These are phyloP conservation scores for Aquilaria agallochum DNA, from an alignment of 441 rosid species.

Conservation along the genomic window DNA sequence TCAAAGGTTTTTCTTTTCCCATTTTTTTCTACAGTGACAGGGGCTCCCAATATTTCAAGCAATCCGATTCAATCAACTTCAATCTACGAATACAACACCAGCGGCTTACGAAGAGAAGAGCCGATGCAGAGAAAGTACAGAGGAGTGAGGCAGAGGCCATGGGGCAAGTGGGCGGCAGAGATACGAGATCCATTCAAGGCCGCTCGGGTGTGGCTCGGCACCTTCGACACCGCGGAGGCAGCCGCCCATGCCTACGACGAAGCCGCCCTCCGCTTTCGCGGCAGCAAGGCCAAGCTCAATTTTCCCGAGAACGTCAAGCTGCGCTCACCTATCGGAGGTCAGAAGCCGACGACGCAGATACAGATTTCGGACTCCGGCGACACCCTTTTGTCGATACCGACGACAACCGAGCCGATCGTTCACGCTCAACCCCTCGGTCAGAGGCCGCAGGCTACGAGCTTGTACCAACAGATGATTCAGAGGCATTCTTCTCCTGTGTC, in stretches of 20 bases:
- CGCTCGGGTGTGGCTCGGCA: conserved; percentile 90
- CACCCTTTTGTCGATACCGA: conserved; percentile 33
- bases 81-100: conserved; percentile 38
- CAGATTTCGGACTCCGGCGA: conserved; percentile 27
- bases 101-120: conserved; percentile 24
- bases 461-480: conserved; percentile 28
- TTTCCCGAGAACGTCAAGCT: conserved; percentile 89
- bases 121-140: conserved; percentile 61
- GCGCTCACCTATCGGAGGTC: conserved; percentile 17
- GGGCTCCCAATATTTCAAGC: neutral
- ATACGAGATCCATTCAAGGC: conserved; percentile 87
- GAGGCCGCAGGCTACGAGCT: conserved; percentile 22
- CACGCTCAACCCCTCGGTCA: conserved; percentile 19
- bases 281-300: conserved; percentile 92
- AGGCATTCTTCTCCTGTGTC: conserved; percentile 19
- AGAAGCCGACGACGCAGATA: conserved; percentile 22
- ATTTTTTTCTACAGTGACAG: neutral
- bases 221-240: conserved; percentile 83
- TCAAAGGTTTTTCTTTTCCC: neutral
- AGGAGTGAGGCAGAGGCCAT: conserved; percentile 92
- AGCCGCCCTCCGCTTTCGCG: conserved; percentile 81
- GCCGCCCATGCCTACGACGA: conserved; percentile 89
- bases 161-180: conserved; percentile 99
- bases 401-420: conserved; percentile 21
- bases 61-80: conserved; percentile 17